phyloP scores from a whole-genome alignment of 148 eudicot genomes.

The Dianthus caryophyllus region DNA sequence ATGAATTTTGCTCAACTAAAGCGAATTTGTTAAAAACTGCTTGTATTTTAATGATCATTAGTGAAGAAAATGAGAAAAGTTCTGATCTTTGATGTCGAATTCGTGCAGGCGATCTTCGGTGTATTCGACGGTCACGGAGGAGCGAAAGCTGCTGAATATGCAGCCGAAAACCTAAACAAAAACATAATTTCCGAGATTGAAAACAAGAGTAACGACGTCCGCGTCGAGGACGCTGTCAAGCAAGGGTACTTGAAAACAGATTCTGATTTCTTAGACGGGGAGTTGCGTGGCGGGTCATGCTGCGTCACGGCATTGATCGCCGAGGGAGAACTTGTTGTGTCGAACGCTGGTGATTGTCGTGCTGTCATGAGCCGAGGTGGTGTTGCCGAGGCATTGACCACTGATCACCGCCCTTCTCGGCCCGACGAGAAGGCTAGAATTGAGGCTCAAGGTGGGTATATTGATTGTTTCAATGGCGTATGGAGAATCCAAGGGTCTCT shows the following conservation, averaged over 20 bases:
- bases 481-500: constrained; percentile 85
- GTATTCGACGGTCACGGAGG: constrained; percentile 95
- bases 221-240: constrained; percentile 49
- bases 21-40: too few relatives aligned
- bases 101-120: constrained; percentile 70
- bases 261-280: constrained; percentile 53
- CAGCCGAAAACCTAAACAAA: constrained; percentile 54
- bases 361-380: constrained; percentile 82
- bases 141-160: constrained; percentile 67
- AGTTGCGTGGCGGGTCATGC: constrained; percentile 61
- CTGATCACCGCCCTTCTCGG: constrained; percentile 74
- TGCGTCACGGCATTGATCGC: constrained; percentile 74
- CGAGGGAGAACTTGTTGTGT: constrained; percentile 64
- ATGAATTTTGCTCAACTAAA: too few relatives aligned
- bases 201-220: constrained; percentile 22
- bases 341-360: constrained; percentile 93
- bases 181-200: constrained; percentile 52
- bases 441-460: constrained; percentile 74
- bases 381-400: constrained; percentile 68
- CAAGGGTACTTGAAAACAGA: constrained; percentile 65
- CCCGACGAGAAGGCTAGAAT: constrained; percentile 69
- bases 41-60: neutral
- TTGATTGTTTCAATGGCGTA: constrained; percentile 69
- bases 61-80: neutral
- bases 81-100: neutral